Percentiles rank a stretch among this genome's conserved stretches.
These are phyloP conservation scores for Condylostoma magnum DNA, from an alignment of 169 alveolate genomes.

Conservation along the genomic window DNA sequence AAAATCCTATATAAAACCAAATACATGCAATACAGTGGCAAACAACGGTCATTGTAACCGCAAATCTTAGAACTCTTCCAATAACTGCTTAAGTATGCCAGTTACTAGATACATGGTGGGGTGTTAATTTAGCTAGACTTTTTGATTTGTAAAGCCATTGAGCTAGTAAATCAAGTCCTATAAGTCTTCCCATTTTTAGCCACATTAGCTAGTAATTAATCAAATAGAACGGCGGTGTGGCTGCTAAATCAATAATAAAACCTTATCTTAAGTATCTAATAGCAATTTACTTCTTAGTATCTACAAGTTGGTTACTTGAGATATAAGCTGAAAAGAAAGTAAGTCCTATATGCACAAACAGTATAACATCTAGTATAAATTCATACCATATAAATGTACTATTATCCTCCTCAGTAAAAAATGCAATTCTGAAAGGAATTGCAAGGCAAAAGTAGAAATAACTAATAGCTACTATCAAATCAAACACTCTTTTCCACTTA, in stretches of 20 bases:
- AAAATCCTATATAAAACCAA: slow-evolving; percentile 13
- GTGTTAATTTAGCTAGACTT: neutral
- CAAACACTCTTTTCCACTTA: neutral
- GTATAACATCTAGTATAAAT: neutral
- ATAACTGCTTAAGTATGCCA: neutral
- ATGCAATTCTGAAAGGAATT: slow-evolving; percentile 6
- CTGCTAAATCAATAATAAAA: slow-evolving; percentile 9
- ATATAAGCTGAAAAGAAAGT: slow-evolving; percentile 10
- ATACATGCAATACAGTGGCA: slow-evolving; percentile 34
- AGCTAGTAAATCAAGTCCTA: neutral
- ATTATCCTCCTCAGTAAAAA: neutral
- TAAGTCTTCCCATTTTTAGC: slow-evolving; percentile 18
- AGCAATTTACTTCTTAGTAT: neutral
- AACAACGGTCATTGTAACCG: slow-evolving; percentile 2
- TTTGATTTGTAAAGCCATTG: neutral
- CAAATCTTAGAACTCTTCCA: neutral
- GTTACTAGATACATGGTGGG: neutral
- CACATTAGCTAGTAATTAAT: neutral
- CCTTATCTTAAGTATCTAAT: neutral
- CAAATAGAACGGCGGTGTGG: slow-evolving; percentile 25
- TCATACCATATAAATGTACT: neutral
- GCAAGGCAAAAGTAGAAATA: neutral
- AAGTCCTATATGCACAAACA: neutral
- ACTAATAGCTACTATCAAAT: neutral
- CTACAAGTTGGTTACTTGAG: neutral